A percentile compares a stretch with the other conserved stretches of the same genome.
Evolutionary conservation across 2,329 filamentous ascomycete species (phyloP).

Genomic region (Alternaria triticimaculans): DNA sequence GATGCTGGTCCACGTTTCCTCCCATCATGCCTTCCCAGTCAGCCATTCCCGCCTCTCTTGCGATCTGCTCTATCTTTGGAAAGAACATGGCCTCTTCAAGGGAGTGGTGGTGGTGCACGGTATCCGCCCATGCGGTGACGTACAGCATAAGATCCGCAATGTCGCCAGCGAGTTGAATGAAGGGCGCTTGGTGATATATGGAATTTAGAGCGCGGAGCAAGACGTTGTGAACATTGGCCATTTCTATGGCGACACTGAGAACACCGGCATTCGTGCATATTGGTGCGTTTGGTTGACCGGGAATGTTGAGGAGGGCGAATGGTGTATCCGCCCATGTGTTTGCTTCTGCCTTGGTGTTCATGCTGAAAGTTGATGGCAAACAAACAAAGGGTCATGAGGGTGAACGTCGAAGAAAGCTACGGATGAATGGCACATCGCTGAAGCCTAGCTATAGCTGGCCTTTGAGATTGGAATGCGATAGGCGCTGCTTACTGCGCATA

Average conservation of each 20-base stretch:
- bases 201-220: constrained; percentile 48
- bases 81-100: constrained; percentile 47
- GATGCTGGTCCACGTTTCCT: constrained; percentile 44
- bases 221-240: constrained; percentile 46
- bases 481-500: background rate
- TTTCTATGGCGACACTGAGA: constrained; percentile 37
- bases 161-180: constrained; percentile 22
- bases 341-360: background rate
- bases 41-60: constrained; percentile 23
- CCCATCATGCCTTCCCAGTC: constrained; percentile 31
- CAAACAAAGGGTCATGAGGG: background rate
- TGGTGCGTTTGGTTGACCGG: constrained; percentile 12
- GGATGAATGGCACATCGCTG: background rate
- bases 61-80: constrained; percentile 43
- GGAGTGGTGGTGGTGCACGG: constrained; percentile 47
- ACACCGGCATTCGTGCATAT: constrained; percentile 42
- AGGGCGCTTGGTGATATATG: constrained; percentile 44
- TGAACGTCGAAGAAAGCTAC: background rate
- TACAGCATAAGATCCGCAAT: constrained; percentile 41
- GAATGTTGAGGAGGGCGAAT: constrained; percentile 18
- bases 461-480: background rate
- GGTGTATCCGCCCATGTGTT: constrained; percentile 19
- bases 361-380: background rate
- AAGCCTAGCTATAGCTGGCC: background rate
- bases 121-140: constrained; percentile 42